Base-by-base conservation (phyloP, 2,329 filamentous ascomycete species). In the Aspergillus sclerotialis region DNA sequence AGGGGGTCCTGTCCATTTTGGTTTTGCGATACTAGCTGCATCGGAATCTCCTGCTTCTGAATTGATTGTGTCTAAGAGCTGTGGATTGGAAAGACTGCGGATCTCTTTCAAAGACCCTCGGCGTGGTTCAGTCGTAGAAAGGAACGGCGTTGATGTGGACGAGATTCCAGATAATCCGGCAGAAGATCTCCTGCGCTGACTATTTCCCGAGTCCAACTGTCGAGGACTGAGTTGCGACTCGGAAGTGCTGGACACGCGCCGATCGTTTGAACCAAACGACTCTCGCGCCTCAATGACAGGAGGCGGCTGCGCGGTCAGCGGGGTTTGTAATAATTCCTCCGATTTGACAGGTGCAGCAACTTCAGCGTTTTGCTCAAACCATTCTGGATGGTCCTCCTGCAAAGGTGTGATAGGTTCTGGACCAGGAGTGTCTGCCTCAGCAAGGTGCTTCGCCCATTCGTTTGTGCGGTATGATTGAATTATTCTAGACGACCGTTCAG, bases 371-470 rank as follows among this genome's bases (percentile, higher is more conserved):
- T 46, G 42, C 3, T 38, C 35, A 2, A 35, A 14, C 9, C 53
- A 48, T 18, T 67, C 57, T 7, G 62, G 47, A 23, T 52, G 34
- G 5, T 58, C 53, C 12, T 53, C 45, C 43, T 63, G 42, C 7
- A 55, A 43, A 4, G 49, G 58, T 42, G 71, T 52, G 55, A 70
- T 44, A 4, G 76, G 53, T 15, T 73, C 67, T 9, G 84, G 57
- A 2, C 78, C 73, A 1, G 87, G 87, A 4, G 68, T 65, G 11
- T 95, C 89, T 5, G 90, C 88, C 27, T 75, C 67, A 43, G 80
- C 78, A 8, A 94, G 70, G 57, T 94, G 87, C 58, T 94, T 95
- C 0, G 88, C 87, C 90, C 90, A 96, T 63, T 96, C 90, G 45
- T 94, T 94, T 2, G 88, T 95, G 37, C 90, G 78, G 54, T 92